These are phyloP conservation scores for Boletus sp. DNA, from an alignment of 768 basidiomycete species.

Conservation along the genomic window DNA sequence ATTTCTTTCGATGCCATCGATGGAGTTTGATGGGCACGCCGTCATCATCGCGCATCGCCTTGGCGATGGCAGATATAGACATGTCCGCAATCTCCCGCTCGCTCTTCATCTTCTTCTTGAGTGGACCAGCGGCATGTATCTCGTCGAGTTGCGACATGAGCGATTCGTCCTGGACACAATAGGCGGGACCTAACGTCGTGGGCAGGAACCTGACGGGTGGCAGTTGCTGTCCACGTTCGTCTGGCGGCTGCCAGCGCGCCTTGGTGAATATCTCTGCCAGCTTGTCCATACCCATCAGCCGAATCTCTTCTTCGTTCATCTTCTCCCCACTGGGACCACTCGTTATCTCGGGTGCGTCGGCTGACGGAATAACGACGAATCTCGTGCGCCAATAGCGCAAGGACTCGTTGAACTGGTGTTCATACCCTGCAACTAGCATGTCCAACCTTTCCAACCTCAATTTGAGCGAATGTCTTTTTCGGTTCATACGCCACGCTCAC, in stretches of 20 bases:
- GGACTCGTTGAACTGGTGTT: conserved; percentile 76
- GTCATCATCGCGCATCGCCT: conserved; percentile 83
- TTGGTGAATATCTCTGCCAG: conserved; percentile 87
- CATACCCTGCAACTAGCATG: conserved; percentile 82
- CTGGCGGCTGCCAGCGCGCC: conserved; percentile 70
- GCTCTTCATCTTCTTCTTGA: conserved; percentile 79
- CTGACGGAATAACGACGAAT: conserved; percentile 88
- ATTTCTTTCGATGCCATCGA: conserved; percentile 74
- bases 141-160: conserved; percentile 80
- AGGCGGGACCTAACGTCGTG: conserved; percentile 80
- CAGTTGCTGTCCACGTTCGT: conserved; percentile 38
- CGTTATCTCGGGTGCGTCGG: conserved; percentile 58
- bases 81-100: conserved; percentile 70
- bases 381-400: conserved; percentile 92
- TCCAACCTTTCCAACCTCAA: conserved; percentile 55
- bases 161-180: conserved; percentile 74
- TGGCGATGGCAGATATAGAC: conserved; percentile 62
- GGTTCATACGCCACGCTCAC: conserved; percentile 37
- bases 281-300: conserved; percentile 86
- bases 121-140: conserved; percentile 70
- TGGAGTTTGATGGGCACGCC: conserved; percentile 82
- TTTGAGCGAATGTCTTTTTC: not conserved
- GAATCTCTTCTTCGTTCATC: conserved; percentile 83
- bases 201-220: conserved; percentile 75
- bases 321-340: conserved; percentile 67